A percentile compares a stretch with the other conserved stretches of the same genome.
Evolutionary conservation across 768 basidiomycete genomes (phyloP).

Genomic region (Chlorophyllum brunneum): DNA sequence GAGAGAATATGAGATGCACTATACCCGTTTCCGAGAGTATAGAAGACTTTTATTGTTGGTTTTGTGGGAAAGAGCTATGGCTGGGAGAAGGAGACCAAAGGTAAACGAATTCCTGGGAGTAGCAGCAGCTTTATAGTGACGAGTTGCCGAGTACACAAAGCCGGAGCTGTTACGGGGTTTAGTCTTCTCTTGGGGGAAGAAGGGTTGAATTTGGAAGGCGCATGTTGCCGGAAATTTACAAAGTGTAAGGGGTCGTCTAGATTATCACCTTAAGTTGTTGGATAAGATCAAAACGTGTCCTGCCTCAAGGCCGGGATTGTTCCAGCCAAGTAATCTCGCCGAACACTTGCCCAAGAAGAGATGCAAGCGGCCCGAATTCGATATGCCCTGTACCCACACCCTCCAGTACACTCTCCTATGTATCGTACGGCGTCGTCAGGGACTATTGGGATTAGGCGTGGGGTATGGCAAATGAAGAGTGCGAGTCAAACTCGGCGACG

Average conservation of each 20-base stretch:
- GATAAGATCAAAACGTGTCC: constrained; percentile 47
- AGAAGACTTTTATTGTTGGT: constrained; percentile 6
- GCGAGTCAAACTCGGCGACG: constrained; percentile 4
- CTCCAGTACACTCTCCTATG: neutral
- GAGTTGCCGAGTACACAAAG: constrained; percentile 24
- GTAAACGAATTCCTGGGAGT: constrained; percentile 20
- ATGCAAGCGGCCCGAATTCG: constrained; percentile 8
- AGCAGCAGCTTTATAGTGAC: constrained; percentile 31
- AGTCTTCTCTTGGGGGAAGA: constrained; percentile 21
- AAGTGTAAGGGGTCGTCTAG: constrained; percentile 27
- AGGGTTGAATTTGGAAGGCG: constrained; percentile 26
- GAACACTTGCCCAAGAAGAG: constrained; percentile 6
- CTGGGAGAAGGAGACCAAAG: constrained; percentile 19
- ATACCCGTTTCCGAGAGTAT: neutral
- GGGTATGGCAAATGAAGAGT: neutral
- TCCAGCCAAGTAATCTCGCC: constrained; percentile 6
- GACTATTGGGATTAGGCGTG: neutral
- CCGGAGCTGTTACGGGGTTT: constrained; percentile 28
- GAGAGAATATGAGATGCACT: constrained; percentile 1
- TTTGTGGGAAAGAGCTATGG: constrained; percentile 17
- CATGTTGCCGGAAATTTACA: constrained; percentile 27
- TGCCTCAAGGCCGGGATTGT: constrained; percentile 34
- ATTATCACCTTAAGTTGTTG: constrained; percentile 29
- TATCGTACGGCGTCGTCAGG: neutral
- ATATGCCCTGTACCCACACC: constrained; percentile 14